phyloP scores from a whole-genome alignment of 768 basidiomycete species.

The Collybia nuda region DNA sequence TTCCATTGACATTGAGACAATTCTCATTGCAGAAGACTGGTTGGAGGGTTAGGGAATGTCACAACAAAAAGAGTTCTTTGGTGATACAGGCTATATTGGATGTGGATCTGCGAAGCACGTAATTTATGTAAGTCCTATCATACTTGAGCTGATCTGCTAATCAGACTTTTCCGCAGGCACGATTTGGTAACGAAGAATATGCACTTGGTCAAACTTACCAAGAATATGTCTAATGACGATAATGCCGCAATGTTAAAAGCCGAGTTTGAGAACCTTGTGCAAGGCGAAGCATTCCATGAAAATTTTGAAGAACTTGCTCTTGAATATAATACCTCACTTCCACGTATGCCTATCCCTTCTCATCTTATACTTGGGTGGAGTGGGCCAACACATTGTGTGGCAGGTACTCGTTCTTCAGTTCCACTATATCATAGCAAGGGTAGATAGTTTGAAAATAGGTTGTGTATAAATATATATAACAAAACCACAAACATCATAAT shows the following conservation, averaged over 20 bases:
- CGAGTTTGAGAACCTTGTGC: conserved; percentile 13
- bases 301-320: conserved; percentile 11
- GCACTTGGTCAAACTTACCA: conserved; percentile 3
- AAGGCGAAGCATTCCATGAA: conserved; percentile 8
- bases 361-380: too few relatives aligned
- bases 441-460: too few relatives aligned
- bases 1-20: neutral
- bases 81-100: conserved; percentile 9
- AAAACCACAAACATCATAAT: too few relatives aligned
- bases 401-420: too few relatives aligned
- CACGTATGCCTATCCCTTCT: neutral
- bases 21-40: neutral
- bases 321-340: neutral
- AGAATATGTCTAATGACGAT: neutral
- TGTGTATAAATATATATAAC: too few relatives aligned
- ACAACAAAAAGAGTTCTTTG: neutral
- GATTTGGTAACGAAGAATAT: conserved; percentile 10
- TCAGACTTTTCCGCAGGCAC: conserved; percentile 4
- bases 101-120: conserved; percentile 10
- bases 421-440: too few relatives aligned
- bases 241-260: conserved; percentile 1
- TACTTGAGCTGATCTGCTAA: neutral
- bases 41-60: neutral
- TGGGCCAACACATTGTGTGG: too few relatives aligned
- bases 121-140: conserved; percentile 9